Evolutionary conservation across 108 stramenopile genomes (phyloP).

Genomic region (Chaetoceros tenuissimus): DNA sequence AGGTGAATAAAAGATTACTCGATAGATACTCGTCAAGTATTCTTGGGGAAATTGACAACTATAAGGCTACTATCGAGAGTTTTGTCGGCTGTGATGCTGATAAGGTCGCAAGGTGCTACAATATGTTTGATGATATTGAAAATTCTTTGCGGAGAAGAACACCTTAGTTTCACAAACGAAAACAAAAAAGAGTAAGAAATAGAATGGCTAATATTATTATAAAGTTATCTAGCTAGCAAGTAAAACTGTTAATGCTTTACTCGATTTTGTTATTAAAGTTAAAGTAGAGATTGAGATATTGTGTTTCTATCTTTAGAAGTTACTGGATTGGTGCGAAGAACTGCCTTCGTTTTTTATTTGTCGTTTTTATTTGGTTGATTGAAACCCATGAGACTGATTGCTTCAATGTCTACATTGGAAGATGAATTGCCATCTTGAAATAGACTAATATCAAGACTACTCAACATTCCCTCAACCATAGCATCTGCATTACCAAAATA

Average conservation of each 20-base stretch:
- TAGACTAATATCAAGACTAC: slow-evolving; percentile 50
- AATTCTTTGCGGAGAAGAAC: no score
- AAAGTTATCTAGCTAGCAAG: no score
- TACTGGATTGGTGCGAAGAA: no score
- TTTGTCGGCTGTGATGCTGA: background rate
- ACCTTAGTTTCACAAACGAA: no score
- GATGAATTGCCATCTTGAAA: slow-evolving; percentile 40
- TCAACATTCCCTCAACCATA: slow-evolving; percentile 66
- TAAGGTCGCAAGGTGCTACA: background rate
- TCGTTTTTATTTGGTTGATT: no score
- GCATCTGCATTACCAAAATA: slow-evolving; percentile 35
- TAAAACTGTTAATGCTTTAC: no score
- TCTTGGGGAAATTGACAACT: background rate
- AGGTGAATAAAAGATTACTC: background rate
- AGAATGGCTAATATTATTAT: no score
- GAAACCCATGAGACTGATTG: slow-evolving; percentile 79
- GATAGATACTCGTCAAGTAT: background rate
- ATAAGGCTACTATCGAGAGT: background rate
- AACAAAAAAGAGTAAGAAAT: no score
- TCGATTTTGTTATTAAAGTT: no score
- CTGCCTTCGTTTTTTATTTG: no score
- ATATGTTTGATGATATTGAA: slow-evolving; percentile 4
- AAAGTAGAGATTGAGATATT: no score
- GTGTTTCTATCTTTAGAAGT: no score
- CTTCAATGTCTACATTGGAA: slow-evolving; percentile 78